Evolutionary conservation across 768 basidiomycete genomes (phyloP).

Genomic region (Brasilioporus rufonigricans): DNA sequence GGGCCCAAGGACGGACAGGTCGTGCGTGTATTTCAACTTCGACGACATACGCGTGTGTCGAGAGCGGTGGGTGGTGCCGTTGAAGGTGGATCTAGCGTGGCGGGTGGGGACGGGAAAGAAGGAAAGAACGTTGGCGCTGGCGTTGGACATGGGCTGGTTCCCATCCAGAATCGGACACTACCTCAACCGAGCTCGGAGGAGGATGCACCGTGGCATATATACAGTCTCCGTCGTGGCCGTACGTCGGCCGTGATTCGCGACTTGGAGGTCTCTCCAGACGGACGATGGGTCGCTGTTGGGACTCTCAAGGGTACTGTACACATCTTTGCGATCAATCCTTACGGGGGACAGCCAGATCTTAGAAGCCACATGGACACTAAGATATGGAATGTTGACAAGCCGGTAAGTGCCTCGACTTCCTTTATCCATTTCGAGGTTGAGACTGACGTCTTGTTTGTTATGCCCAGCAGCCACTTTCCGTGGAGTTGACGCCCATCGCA

Average conservation of each 20-base stretch:
- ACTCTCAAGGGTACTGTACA: conserved; percentile 65
- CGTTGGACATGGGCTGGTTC: background rate
- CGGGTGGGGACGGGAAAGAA: background rate
- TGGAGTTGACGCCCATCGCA: no score
- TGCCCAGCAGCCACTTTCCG: no score
- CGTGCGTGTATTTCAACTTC: conserved; percentile 47
- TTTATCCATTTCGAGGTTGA: no score
- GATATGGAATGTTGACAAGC: conserved; percentile 51
- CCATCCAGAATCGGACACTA: conserved; percentile 2
- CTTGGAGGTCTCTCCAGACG: conserved; percentile 45
- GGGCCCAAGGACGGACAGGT: conserved; percentile 56
- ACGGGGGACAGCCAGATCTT: conserved; percentile 66
- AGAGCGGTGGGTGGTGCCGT: conserved; percentile 6
- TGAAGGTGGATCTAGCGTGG: background rate
- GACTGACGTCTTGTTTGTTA: no score
- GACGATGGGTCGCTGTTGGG: conserved; percentile 67
- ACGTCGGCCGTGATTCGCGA: conserved; percentile 64
- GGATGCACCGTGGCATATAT: conserved; percentile 51
- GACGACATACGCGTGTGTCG: conserved; percentile 22
- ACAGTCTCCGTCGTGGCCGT: conserved; percentile 67
- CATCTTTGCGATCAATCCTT: conserved; percentile 74
- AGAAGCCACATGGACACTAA: no score
- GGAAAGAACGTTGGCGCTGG: conserved; percentile 3
- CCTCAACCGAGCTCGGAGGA: conserved; percentile 3
- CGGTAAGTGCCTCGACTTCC: no score